These are phyloP conservation scores for Avena eriantha DNA, from an alignment of 176 grass and related monocot genomes.

Conservation along the genomic window DNA sequence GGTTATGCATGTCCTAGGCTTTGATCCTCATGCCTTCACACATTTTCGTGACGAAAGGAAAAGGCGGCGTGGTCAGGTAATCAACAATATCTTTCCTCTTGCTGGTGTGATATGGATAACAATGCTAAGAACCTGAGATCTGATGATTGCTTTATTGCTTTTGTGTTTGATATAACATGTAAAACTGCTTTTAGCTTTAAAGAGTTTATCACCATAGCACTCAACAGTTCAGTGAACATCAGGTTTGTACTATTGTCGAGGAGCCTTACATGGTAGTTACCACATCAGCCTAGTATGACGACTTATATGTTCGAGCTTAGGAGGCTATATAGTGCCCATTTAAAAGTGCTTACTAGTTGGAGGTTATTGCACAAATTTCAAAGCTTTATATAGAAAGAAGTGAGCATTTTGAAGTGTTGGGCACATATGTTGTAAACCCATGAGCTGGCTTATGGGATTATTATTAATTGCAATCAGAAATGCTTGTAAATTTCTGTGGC, in stretches of 20 bases:
- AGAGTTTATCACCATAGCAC: conserved; percentile 12
- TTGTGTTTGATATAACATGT: not conserved
- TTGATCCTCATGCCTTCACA: conserved; percentile 99
- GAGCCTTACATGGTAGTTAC: conserved; percentile 20
- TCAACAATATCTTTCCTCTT: conserved; percentile 28
- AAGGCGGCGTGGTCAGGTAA: conserved; percentile 83
- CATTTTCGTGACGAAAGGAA: conserved; percentile 99
- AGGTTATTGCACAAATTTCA: not conserved
- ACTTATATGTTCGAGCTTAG: not conserved
- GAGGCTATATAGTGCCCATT: conserved; percentile 22
- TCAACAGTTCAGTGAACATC: not conserved
- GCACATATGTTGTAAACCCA: not conserved
- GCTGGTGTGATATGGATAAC: not conserved
- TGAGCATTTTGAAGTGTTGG: not conserved
- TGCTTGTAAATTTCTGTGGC: not conserved
- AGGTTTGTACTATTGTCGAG: not conserved
- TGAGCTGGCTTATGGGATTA: conserved; percentile 10
- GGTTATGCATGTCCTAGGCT: conserved; percentile 99
- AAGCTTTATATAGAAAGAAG: not conserved
- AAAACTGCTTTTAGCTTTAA: conserved; percentile 7
- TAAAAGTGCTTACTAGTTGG: conserved; percentile 8
- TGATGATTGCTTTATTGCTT: conserved; percentile 2
- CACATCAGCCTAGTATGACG: not conserved
- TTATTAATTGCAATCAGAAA: not conserved
- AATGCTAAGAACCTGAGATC: not conserved